Percentiles rank a stretch among this genome's conserved stretches.
These are phyloP conservation scores for Flaveria brownii DNA, from an alignment of 129 eudicot species.

Conservation along the genomic window DNA sequence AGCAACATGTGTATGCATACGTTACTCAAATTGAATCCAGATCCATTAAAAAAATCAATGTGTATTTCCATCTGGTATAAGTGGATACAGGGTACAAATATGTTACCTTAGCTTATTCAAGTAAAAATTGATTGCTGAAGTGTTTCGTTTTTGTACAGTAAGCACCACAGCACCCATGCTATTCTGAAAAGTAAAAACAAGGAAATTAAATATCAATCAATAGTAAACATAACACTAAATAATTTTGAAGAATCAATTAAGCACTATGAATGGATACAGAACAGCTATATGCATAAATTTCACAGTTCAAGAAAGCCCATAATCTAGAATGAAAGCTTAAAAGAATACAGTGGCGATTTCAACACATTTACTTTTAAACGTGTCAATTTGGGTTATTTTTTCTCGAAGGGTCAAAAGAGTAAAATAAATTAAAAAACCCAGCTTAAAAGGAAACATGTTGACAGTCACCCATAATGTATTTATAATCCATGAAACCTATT, in stretches of 20 bases:
- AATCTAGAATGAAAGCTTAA: constrained; percentile 11
- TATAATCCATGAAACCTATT: background rate
- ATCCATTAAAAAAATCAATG: background rate
- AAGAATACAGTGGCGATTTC: background rate
- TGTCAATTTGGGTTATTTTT: background rate
- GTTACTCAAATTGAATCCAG: background rate
- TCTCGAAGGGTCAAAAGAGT: background rate
- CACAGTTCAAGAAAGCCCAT: background rate
- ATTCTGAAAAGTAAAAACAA: constrained; percentile 44
- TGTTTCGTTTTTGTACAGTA: constrained; percentile 82
- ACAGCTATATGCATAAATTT: constrained; percentile 17
- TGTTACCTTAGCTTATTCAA: constrained; percentile 59
- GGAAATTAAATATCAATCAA: constrained; percentile 23
- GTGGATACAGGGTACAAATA: background rate
- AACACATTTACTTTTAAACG: background rate
- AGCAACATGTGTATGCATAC: background rate
- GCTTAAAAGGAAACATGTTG: background rate
- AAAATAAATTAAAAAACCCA: background rate
- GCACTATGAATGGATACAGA: constrained; percentile 14
- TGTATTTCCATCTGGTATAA: background rate
- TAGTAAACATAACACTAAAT: constrained; percentile 5
- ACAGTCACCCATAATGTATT: background rate
- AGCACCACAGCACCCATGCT: constrained; percentile 88
- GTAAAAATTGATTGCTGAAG: constrained; percentile 72
- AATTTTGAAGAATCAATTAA: constrained; percentile 18